Evolutionary conservation across 129 eudicot genomes (phyloP), one percentile per base, ranked within the genome.

Genomic region (Oenanthe sinensis): DNA sequence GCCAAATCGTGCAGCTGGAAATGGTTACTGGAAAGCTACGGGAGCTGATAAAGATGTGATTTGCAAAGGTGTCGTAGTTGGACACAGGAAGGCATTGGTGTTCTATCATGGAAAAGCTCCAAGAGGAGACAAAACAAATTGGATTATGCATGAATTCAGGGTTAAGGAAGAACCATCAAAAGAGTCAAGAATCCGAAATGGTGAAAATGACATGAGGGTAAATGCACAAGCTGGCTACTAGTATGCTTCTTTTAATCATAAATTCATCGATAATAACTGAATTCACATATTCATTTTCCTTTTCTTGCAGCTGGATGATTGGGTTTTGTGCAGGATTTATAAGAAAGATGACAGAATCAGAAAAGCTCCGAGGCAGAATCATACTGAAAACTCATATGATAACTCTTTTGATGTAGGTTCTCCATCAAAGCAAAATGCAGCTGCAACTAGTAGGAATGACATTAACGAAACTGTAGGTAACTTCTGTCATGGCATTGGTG

Each of bases 171-270:
- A 68, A 68, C 44, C 30, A 67, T 1, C 26, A 13, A 26, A 24
- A 12, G 12, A 11, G 0, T 52, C 44, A 43, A 47, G 22, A 72
- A 11, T 26, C 33, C 10, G 76, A n/a, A 72, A 5, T 0, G 28
- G 76, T 43, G 54, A 72, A 2, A 22, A 72, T n/a, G 76, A 72
- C 30, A 72, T 72, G 76, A 72, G 76, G 76, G 76, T 72, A 72
- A 72, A 43, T 37, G 11, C 36, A 58, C 30, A n/a, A 20, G 4
- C n/a, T n/a, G 22, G 10, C 68, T 60, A 52, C 62, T 19, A 60
- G 5, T 60, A 10, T 24, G 68, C 15, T n/a, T 9, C 68, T n/a
- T 24, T 24, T 24, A n/a, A 8, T 24, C 6, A n/a, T 58, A 52
- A 20, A 52, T 24, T n/a, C n/a, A 0, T 60, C 3, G 20, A 20